phyloP scores from a whole-genome alignment of 495 filamentous ascomycete genomes.

The Neurospora sp. region DNA sequence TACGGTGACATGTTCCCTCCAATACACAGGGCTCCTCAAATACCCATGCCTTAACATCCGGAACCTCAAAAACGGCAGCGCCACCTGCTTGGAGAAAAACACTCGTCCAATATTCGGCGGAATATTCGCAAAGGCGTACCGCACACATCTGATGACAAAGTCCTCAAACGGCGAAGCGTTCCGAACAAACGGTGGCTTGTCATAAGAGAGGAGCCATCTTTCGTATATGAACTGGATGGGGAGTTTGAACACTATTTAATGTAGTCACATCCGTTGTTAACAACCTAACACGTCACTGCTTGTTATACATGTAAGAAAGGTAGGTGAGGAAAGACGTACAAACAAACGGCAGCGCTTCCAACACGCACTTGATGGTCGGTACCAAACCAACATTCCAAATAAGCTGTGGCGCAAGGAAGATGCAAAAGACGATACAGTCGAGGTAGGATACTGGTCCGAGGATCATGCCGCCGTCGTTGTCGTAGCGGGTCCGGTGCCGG shows the following conservation, averaged over 20 bases:
- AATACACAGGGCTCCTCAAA: constrained; percentile 45
- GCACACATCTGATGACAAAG: constrained; percentile 59
- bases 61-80: constrained; percentile 61
- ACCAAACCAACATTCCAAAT: constrained; percentile 49
- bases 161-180: constrained; percentile 61
- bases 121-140: constrained; percentile 64
- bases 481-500: no score
- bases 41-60: constrained; percentile 63
- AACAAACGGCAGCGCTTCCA: constrained; percentile 59
- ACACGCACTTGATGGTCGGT: constrained; percentile 41
- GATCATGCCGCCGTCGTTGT: constrained; percentile 30
- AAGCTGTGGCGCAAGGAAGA: constrained; percentile 55
- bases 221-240: constrained; percentile 48
- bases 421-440: constrained; percentile 59
- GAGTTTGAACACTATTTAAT: constrained; percentile 39
- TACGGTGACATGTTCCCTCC: constrained; percentile 40
- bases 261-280: neutral
- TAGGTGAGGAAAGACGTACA: constrained; percentile 31
- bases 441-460: constrained; percentile 57
- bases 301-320: neutral
- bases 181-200: constrained; percentile 49
- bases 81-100: constrained; percentile 64
- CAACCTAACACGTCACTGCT: neutral
- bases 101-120: constrained; percentile 55
- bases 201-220: constrained; percentile 37